Evolutionary conservation across 2,329 filamentous ascomycete species (phyloP), one percentile per base, ranked within the genome.

Genomic region (Teratosphaeria zuluensis): DNA sequence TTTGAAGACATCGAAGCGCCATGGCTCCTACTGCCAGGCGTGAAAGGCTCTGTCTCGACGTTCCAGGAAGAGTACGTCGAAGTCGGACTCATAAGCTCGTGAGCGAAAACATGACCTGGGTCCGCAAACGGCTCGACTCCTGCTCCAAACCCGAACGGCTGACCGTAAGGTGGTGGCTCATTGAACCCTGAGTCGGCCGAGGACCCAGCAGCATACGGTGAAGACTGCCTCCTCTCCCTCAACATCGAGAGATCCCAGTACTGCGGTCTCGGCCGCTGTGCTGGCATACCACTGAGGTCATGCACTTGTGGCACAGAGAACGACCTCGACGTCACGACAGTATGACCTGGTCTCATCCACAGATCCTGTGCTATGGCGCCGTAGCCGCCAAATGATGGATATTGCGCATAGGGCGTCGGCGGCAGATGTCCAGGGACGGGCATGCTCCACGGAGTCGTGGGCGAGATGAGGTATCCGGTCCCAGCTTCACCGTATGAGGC

Each of bases 181-280:
- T 67, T 56, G 53, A 65, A 68, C 30, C 69, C 68, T 53, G 63
- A 68, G 58, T 69, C 68, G 54, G 66, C 60, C 14, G 61, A 62
- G 6, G 42, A 48, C 7, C n/a, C 42, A 21, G 42, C 21, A 19
- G 55, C 57, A 35, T 63, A 58, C 21, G 64, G 65, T 46, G 63
- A 66, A 21, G 64, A 63, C 24, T 55, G 48, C 38, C 59, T 59
- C 48, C 60, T 58, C 58, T 68, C 67, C 35, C 60, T 62, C 31
- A 69, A 59, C 64, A 68, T 68, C 31, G 67, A 67, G 11, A 69
- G 59, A 53, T 70, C 67, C 68, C 68, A 70, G 58, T 68, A 69
- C 53, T 66, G 65, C 24, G 64, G 58, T 19, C 33, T 38, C n/a
- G 48, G 32, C 14, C 31, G 38, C 56, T 38, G 28, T n/a, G 8